These are phyloP conservation scores for Pugionium dolabratum DNA, from an alignment of 345 rosid genomes.

Conservation along the genomic window DNA sequence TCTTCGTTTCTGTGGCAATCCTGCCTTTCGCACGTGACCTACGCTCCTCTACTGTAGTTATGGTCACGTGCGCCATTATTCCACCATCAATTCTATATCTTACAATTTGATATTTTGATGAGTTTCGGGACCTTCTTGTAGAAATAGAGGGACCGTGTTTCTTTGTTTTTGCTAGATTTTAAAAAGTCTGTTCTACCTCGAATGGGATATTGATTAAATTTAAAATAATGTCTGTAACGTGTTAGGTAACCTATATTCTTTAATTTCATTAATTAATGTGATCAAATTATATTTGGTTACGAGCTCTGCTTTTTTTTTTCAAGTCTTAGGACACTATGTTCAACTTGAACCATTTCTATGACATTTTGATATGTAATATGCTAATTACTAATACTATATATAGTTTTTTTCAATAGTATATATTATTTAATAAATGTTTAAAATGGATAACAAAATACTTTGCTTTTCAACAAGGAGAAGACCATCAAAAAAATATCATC, in stretches of 20 bases:
- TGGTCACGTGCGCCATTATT: slow-evolving; percentile 58
- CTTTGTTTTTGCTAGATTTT: slow-evolving; percentile 23
- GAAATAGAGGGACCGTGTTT: slow-evolving; percentile 34
- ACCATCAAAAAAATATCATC: background rate
- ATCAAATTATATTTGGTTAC: slow-evolving; percentile 28
- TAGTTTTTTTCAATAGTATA: background rate
- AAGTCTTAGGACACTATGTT: slow-evolving; percentile 9
- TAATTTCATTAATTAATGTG: slow-evolving; percentile 8
- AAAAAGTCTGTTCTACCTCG: slow-evolving; percentile 35
- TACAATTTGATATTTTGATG: slow-evolving; percentile 12
- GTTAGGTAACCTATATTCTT: slow-evolving; percentile 37
- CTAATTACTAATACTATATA: background rate
- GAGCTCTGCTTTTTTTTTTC: slow-evolving; percentile 15
- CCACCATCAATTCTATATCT: slow-evolving; percentile 44
- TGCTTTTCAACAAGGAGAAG: background rate
- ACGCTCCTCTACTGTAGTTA: slow-evolving; percentile 69
- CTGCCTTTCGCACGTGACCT: slow-evolving; percentile 70
- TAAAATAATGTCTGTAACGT: slow-evolving; percentile 30
- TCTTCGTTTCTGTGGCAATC: slow-evolving; percentile 39
- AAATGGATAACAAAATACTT: background rate
- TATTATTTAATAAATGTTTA: background rate
- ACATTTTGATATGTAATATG: background rate
- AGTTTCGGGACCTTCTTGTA: slow-evolving; percentile 27
- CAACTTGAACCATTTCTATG: background rate
- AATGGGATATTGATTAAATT: slow-evolving; percentile 26